Evolutionary conservation across 306 rosid genomes (phyloP), one percentile per base, ranked within the genome.

Genomic region (Vicia faba): DNA sequence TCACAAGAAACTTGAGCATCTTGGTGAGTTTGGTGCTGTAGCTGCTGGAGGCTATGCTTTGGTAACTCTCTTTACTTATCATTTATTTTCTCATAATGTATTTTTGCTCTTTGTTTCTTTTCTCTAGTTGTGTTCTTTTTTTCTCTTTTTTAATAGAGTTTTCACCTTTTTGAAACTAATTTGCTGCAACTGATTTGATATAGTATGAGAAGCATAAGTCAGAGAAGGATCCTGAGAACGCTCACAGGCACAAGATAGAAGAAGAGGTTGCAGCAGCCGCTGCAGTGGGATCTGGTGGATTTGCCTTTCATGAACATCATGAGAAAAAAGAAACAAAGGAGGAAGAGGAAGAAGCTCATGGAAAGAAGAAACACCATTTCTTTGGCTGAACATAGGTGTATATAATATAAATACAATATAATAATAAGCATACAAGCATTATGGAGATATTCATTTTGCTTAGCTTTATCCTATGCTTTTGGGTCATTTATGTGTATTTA

Each of bases 301-400:
- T 53, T 16, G 91, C 86, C 46, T 84, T 91, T 73, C 95, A 91
- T 35, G 97, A 91, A 80, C 92, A 75, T 44, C 92, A 83, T 43
- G 91, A 86, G 20, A 84, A 86, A 68, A 79, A 86, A 69, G 89
- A 91, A 62, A 11, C 89, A 1, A 67, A 84, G 65, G 70, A 86
- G 40, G 72, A 86, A 64, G 88, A 81, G 7, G 81, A 83, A 40
- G 88, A 91, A 70, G 75, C 86, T 61, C 89, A 83, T 8, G 88
- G 88, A 68, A 83, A 84, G 82, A 85, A 84, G 74, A 71, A 85
- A 15, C 95, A 82, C 80, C 97, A 91, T 50, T 75, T 81, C 64
- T 83, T 88, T 71, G 77, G 80, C 28, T 82, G 53, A 81, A 23
- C 4, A 49, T 49, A 18, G 19, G n/a, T 50, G 54, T 15, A 46